phyloP scores from a whole-genome alignment of 2,329 filamentous ascomycete species.

The Myriosclerotinia scirpicola region DNA sequence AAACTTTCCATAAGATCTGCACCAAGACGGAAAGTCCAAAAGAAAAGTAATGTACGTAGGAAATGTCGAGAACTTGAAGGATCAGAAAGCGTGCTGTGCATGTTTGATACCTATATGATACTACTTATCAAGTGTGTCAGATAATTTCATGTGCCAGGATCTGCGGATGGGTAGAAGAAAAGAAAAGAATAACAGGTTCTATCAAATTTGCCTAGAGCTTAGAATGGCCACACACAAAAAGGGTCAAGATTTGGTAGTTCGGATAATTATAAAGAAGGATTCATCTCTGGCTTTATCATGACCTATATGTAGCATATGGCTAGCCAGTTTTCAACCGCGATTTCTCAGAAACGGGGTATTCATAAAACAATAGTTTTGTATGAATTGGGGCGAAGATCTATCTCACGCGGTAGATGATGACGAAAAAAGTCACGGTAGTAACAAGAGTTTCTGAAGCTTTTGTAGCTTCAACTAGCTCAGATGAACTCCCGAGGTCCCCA shows the following conservation, averaged over 20 bases:
- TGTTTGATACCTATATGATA: constrained; percentile 6
- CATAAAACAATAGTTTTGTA: background rate
- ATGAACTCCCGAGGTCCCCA: background rate
- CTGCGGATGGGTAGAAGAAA: constrained; percentile 19
- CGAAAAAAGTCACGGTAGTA: constrained; percentile 2
- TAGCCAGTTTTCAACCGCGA: constrained; percentile 3
- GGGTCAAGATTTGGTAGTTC: constrained; percentile 19
- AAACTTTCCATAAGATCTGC: constrained; percentile 21
- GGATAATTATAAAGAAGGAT: constrained; percentile 21
- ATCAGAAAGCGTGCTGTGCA: constrained; percentile 18
- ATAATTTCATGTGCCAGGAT: constrained; percentile 17
- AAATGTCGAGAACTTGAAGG: constrained; percentile 20
- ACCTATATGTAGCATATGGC: constrained; percentile 21
- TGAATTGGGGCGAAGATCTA: constrained; percentile 17
- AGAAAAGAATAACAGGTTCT: constrained; percentile 17
- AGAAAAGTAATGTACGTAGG: constrained; percentile 19
- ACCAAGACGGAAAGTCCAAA: background rate
- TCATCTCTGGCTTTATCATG: constrained; percentile 18
- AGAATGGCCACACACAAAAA: constrained; percentile 20
- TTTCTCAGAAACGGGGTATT: constrained; percentile 6
- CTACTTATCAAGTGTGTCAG: constrained; percentile 19
- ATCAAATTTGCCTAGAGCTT: constrained; percentile 19
- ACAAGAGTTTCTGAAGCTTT: background rate
- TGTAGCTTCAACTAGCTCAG: background rate
- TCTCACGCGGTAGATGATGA: constrained; percentile 12